Evolutionary conservation across 306 rosid genomes (phyloP), one percentile per base, ranked within the genome.

Genomic region (Castanospermum australe): DNA sequence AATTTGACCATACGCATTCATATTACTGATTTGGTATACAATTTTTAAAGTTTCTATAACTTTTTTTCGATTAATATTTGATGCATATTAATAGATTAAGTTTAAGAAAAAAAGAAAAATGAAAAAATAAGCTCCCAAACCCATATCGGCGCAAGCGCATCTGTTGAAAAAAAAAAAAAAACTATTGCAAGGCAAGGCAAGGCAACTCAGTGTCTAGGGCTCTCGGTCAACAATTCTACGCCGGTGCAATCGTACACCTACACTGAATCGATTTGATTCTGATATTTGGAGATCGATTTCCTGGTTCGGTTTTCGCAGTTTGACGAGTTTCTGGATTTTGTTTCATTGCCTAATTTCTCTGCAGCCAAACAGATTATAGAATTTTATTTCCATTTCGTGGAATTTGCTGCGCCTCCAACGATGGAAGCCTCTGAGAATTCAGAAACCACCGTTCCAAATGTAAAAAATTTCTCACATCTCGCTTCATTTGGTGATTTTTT

Each of bases 371-470:
- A 50, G 50, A 6, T 52, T 25, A 3, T 62, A 50, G 55, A 50
- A 24, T 32, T 62, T 75, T 61, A 24, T 67, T 74, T 63, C 71
- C 62, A 63, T 77, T 70, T 60, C 42, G 22, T 32, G 1, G 63
- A 59, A 60, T 81, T 78, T 73, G 36, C 55, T n/a, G 48, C 55
- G 6, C 67, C 80, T 55, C 50, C 75, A 61, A 15, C 83, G 64
- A 90, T 90, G 92, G 88, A 87, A 77, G 79, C 66, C 1, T 11
- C 82, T 0, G 84, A 84, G 47, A 71, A 77, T 52, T 67, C 88
- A 15, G 94, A 88, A 79, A 5, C 83, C 67, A 55, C 87, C 22
- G 41, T 48, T 17, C 45, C 84, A 75, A 14, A 39, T 55, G 92
- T 90, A 84, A 81, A 44, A 55, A 25, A 54, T 36, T 39, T 65